Base-by-base conservation (phyloP, 2,329 filamentous ascomycete species). In the Ophiostoma tasmaniense region DNA sequence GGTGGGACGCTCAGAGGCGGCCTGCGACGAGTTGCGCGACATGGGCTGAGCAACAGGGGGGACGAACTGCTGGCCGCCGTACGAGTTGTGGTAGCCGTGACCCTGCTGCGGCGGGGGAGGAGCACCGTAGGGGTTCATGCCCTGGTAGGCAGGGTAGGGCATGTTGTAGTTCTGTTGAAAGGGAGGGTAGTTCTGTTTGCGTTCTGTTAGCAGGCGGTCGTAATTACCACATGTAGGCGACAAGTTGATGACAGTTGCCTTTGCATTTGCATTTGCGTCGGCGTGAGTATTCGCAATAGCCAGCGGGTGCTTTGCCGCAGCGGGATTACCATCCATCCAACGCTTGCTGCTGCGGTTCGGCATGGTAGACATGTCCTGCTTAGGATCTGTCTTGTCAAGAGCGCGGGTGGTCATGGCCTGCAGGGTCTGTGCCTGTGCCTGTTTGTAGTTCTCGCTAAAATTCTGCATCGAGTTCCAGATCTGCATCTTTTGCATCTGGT, bases 1-100 rank as follows among this genome's bases (percentile, higher is more conserved):
- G 50, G 84, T 84, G 74, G 79, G 83, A 65, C 86, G 81, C 75
- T 88, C 85, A n/a, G 91, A 91, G 69, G 90, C 68, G n/a, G 68
- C 85, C 78, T 95, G 91, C 1, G 92, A 96, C 1, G 90, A 87
- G 71, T 87, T 93, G 74, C 93, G 89, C 1, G 93, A 95, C 90
- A 97, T 93, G 81, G 89, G 84, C 77, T 90, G 85, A 71, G 86
- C 74, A 81, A 82, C 72, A 80, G 80, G 68, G 11, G 61, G 61
- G 33, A 64, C 59, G 37, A 22, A 64, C 61, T 35, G 61, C 61
- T 64, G 61, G 0, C 59, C 78, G 75, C 79, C 72, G 75, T 81
- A 85, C 25, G 79, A 79, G 67, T 83, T 82, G 70, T 81, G 59
- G 61, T 67, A 64, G 13, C 80, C 87, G n/a, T 79, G 83, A 11